Evolutionary conservation across 1,284 basidiomycete genomes (phyloP), one percentile per base, ranked within the genome.

Genomic region (Trametes hirsuta): DNA sequence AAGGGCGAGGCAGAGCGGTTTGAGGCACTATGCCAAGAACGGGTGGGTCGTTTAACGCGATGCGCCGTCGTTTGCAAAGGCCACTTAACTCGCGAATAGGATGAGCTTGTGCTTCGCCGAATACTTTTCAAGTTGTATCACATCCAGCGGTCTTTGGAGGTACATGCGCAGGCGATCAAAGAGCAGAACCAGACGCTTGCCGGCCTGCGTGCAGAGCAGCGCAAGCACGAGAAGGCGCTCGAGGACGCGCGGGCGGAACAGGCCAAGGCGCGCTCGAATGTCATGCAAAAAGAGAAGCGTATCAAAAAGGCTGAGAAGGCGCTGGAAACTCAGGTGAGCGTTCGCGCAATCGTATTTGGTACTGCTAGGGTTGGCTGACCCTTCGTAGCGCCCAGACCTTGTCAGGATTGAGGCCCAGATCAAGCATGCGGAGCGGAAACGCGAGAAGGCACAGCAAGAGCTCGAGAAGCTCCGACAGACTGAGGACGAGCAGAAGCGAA

Each of bases 1-100:
- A 96, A 96, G 74, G 87, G 85, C 15, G 97, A 99, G 73, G 94
- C 95, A 4, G 93, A 95, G 69, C 84, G 91, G 50, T 98, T 96
- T 70, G 91, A 97, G 73, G 79, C 80, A 15, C 79, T 98, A 6
- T 85, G 87, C 68, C 77, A 87, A 53, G 87, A 96, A 65, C 76
- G 81, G 71, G 92, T 93, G 52, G 36, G 84, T 76, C 22, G 10
- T 15, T 15, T 18, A 4, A 14, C 15, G 18, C 34, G 3, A 5
- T 4, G 41, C 47, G 18, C 25, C 25, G 37, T 52, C n/a, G 22
- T 12, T 8, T 47, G n/a, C 34, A 18, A 21, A 30, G 42, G 44
- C 2, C 47, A 56, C 45, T 49, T n/a, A 36, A 40, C 30, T 22
- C 12, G 25, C 12, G 25, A 5, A 11, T 66, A 95, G 91, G 94